phyloP scores from a whole-genome alignment of 106 monocot genomes.

The Xerophyta viscosa region DNA sequence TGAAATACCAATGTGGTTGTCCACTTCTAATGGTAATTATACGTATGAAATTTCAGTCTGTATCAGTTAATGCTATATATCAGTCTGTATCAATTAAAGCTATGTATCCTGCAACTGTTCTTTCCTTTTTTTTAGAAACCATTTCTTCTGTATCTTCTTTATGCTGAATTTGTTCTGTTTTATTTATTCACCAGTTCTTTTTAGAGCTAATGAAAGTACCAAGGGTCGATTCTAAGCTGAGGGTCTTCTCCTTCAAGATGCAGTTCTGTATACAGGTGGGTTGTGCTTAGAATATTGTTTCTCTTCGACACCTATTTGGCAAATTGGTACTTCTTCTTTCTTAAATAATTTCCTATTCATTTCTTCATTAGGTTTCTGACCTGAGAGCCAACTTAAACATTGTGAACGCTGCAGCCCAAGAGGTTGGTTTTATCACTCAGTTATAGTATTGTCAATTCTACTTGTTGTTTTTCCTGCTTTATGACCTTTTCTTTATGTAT shows the following conservation, averaged over 20 bases:
- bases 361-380: slow-evolving; percentile 55
- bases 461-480: not conserved
- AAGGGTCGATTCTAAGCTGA: slow-evolving; percentile 85
- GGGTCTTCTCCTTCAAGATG: slow-evolving; percentile 90
- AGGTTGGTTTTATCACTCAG: slow-evolving; percentile 25
- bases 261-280: slow-evolving; percentile 74
- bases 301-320: no score
- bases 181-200: slow-evolving; percentile 50
- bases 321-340: no score
- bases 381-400: slow-evolving; percentile 58
- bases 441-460: not conserved
- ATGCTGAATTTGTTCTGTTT: not conserved
- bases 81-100: no score
- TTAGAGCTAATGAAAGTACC: slow-evolving; percentile 96
- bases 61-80: no score
- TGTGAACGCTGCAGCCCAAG: slow-evolving; percentile 68
- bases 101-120: no score
- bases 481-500: not conserved
- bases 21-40: no score
- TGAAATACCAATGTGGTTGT: no score
- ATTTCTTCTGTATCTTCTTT: no score
- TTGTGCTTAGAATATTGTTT: not conserved
- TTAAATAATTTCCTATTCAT: not conserved
- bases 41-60: no score
- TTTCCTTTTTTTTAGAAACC: no score